A percentile compares a stretch with the other conserved stretches of the same genome.
phyloP scores from a whole-genome alignment of 495 filamentous ascomycete species.

The Articulospora tetracladia region DNA sequence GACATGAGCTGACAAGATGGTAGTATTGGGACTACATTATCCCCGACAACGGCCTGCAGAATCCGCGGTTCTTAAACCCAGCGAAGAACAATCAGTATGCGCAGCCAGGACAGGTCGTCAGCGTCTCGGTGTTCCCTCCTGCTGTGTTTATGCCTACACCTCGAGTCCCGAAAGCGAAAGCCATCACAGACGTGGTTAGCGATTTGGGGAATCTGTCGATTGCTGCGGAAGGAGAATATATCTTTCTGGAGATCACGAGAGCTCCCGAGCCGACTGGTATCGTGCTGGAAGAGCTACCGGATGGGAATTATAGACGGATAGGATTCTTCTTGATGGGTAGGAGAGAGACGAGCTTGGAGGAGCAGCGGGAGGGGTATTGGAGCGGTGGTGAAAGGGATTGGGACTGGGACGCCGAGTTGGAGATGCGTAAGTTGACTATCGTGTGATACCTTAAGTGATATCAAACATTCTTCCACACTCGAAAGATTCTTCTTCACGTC shows the following conservation, averaged over 20 bases:
- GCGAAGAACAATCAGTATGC: neutral
- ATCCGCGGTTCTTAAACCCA: neutral
- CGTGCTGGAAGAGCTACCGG: neutral
- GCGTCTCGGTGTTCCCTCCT: neutral
- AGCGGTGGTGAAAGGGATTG: neutral
- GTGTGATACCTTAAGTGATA: too few relatives aligned
- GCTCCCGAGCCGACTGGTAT: neutral
- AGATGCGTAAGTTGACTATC: neutral
- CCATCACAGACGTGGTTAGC: neutral
- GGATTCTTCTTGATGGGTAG: neutral
- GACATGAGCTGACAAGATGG: neutral
- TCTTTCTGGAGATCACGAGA: neutral
- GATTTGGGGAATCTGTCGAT: neutral
- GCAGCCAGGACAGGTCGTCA: neutral
- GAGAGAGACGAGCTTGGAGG: neutral
- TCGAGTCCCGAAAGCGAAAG: neutral
- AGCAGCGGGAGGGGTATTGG: neutral
- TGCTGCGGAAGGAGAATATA: neutral
- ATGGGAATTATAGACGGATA: neutral
- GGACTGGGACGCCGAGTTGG: neutral
- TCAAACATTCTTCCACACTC: too few relatives aligned
- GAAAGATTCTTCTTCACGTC: constrained; percentile 26
- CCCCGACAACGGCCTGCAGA: neutral
- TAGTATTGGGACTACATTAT: neutral
- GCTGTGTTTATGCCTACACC: neutral